Evolutionary conservation across 345 rosid species (phyloP).

Genomic region (Populus euphratica): DNA sequence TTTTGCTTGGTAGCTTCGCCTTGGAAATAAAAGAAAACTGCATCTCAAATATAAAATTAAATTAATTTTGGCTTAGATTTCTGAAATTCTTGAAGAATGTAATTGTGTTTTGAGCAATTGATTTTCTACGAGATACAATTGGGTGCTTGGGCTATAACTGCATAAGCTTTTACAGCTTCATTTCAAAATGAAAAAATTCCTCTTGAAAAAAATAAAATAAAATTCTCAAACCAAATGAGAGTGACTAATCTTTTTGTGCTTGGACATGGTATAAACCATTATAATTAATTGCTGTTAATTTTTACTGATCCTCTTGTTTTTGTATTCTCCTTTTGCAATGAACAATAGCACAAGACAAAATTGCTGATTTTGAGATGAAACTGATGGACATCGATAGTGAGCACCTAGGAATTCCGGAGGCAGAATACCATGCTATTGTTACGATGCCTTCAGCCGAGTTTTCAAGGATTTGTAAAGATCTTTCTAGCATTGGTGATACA

Average conservation of each 20-base stretch:
- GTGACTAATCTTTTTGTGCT: neutral
- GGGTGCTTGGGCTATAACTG: neutral
- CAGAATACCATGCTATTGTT: slow-evolving; percentile 93
- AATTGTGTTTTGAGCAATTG: neutral
- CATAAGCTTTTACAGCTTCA: neutral
- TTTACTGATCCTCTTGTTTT: neutral
- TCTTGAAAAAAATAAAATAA: too few relatives aligned
- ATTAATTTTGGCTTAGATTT: neutral
- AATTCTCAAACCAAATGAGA: neutral
- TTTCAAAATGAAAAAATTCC: too few relatives aligned
- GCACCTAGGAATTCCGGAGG: slow-evolving; percentile 98
- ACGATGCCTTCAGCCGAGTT: slow-evolving; percentile 94
- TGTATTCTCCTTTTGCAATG: neutral
- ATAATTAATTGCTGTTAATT: neutral
- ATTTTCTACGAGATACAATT: neutral
- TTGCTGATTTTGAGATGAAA: slow-evolving; percentile 96
- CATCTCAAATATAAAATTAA: neutral
- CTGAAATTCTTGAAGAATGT: neutral
- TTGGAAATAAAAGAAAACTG: neutral
- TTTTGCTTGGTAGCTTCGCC: neutral
- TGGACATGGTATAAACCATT: neutral
- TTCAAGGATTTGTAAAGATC: slow-evolving; percentile 85
- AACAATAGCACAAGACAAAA: slow-evolving; percentile 80
- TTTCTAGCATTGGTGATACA: slow-evolving; percentile 89
- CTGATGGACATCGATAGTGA: slow-evolving; percentile 98